A percentile compares a stretch with the other conserved stretches of the same genome.
Evolutionary conservation across 83 land plant species (phyloP).

Genomic region (Diphasiastrum complanatum): DNA sequence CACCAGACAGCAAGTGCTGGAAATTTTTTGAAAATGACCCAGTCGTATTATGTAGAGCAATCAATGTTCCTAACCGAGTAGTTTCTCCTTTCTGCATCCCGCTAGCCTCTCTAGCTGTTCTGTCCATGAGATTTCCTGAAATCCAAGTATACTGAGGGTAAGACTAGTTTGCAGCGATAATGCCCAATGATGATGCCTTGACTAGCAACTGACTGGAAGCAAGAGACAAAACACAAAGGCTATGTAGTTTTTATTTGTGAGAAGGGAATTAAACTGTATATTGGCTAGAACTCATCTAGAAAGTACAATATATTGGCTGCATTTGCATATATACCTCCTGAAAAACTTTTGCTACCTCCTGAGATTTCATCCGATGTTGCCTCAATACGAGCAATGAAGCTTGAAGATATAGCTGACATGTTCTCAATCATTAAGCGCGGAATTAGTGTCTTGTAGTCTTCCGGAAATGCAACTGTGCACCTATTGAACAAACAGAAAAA

Average conservation of each 20-base stretch:
- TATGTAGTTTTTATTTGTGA: too few relatives aligned
- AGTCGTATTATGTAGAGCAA: slow-evolving; percentile 80
- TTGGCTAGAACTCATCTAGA: too few relatives aligned
- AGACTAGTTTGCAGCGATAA: too few relatives aligned
- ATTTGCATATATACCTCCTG: too few relatives aligned
- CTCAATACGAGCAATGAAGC: slow-evolving; percentile 79
- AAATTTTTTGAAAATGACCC: slow-evolving; percentile 78
- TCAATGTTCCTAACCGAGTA: slow-evolving; percentile 63
- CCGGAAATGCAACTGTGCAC: slow-evolving; percentile 88
- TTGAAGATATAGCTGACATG: slow-evolving; percentile 57
- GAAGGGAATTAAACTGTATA: too few relatives aligned
- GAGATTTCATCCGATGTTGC: slow-evolving; percentile 61
- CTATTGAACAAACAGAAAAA: slow-evolving; percentile 31
- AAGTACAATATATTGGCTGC: too few relatives aligned
- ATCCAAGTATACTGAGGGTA: too few relatives aligned
- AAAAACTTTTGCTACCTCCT: slow-evolving; percentile 50
- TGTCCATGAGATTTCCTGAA: slow-evolving; percentile 1
- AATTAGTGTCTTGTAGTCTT: slow-evolving; percentile 68
- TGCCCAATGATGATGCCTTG: too few relatives aligned
- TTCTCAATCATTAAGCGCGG: slow-evolving; percentile 75
- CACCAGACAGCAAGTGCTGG: slow-evolving; percentile 68
- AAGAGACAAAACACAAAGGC: too few relatives aligned
- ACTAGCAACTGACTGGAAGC: too few relatives aligned
- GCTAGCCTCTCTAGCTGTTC: slow-evolving; percentile 47
- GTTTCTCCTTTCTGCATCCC: slow-evolving; percentile 48